Evolutionary conservation across 148 eudicot genomes (phyloP), one percentile per base, ranked within the genome.

Genomic region (Camellia japonica): DNA sequence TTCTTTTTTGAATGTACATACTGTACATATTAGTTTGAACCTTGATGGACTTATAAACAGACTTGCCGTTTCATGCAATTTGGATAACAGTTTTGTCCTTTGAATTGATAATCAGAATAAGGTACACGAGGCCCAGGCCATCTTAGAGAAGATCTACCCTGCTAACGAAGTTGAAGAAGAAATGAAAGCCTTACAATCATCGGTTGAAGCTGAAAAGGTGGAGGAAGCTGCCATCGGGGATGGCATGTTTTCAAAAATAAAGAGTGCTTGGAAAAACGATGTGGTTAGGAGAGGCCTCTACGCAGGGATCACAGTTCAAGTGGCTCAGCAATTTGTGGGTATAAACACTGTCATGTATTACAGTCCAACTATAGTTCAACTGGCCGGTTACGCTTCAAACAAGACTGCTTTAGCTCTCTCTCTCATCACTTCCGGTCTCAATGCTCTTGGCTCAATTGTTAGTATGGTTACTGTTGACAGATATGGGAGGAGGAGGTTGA

Each of bases 291-390:
- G 98, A 60, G 98, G 97, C 20, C 86, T 94, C 30, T 86, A 88
- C 43, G 95, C 97, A 0, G 98, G 98, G 1, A 84, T 94, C 38
- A 90, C 98, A 0, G 94, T 90, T 43, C 88, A 91, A 78, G 94
- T 93, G 49, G 86, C 94, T n/a, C 97, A 91, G 60, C 94, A 93
- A 78, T 91, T 93, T 76, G 93, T 91, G 63, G 93, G 97, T 11
- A 93, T 93, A 77, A 93, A 93, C 83, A 92, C 94, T 0, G 90
- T 93, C 82, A 90, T 93, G 96, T 93, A 93, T 73, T 93, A 91
- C 80, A 93, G 95, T 66, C 98, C 98, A 44, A 93, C 95, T 19
- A 94, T 94, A 2, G 93, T 94, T 43, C 98, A 94, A 77, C 83
- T 94, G 8, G 94, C 98, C 0, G 98, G 97, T 56, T 87, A 84